Evolutionary conservation across 176 grass and related monocot genomes (phyloP), one percentile per base, ranked within the genome.

Genomic region (Musa beccarii): DNA sequence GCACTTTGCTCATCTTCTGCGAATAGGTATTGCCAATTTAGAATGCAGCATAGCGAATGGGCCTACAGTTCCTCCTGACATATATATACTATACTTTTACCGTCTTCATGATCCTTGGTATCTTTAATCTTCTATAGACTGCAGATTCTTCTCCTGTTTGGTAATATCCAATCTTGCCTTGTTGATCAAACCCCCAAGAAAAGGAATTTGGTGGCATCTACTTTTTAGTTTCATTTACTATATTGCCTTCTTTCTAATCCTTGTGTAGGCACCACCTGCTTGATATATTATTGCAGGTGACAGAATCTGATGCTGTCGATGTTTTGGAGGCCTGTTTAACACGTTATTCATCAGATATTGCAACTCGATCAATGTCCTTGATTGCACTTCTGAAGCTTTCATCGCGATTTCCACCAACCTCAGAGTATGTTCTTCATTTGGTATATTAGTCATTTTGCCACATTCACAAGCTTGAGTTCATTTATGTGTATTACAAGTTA

Each of bases 271-370:
- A 67, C 86, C 69, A 53, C 49, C 56, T 80, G 77, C 75, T 74
- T 17, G 43, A 70, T 76, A 88, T 59, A 75, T 43, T 85, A 85
- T 51, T 91, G 72, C 84, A 99, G 96, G 96, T 94, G 73, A 99
- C 89, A 78, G 96, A 99, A 86, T 99, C 88, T 86, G 96, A 99
- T 86, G 96, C 84, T 29, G 82, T 92, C 69, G 96, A 99, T 94
- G 87, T 81, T 81, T 76, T 99, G 78, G 96, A 99, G 80, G 24
- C 80, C 43, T 77, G 78, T 79, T 84, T 99, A 76, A 94, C 87
- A 68, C 76, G 74, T 66, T 82, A 92, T 82, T 87, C 86, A 63
- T 74, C 83, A 43, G 96, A 99, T 79, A 88, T 93, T 85, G 88
- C 86, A 79, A 99, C 89, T 80, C 87, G 86, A 74, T 86, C 96